Percentiles rank a stretch among this genome's conserved stretches.
Evolutionary conservation across 2,329 filamentous ascomycete genomes (phyloP).

Genomic region (Orbilia ellipsospora): DNA sequence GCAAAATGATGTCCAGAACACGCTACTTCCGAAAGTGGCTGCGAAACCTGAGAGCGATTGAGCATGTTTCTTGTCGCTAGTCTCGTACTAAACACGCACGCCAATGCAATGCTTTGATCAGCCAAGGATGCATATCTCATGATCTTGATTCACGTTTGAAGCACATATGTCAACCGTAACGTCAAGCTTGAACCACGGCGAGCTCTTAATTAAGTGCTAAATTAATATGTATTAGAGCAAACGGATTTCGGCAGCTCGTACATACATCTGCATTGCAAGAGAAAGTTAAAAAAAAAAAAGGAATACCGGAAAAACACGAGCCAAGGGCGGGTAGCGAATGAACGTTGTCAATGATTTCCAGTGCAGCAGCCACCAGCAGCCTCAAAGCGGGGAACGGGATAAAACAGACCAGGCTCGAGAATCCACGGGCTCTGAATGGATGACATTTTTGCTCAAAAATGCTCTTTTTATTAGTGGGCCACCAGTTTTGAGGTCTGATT

Average conservation of each 20-base stretch:
- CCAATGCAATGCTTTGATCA: constrained; percentile 6
- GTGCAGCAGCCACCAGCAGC: too few species aligned
- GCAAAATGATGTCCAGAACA: too few species aligned
- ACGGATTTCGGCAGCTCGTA: too few species aligned
- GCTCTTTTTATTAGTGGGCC: constrained; percentile 18
- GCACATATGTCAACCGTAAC: background rate
- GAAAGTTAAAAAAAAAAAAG: too few species aligned
- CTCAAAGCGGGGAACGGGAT: constrained; percentile 11
- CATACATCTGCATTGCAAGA: too few species aligned
- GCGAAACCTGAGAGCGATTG: constrained; percentile 35
- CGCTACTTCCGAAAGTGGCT: too few species aligned
- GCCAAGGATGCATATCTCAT: too few species aligned
- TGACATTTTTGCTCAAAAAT: constrained; percentile 31
- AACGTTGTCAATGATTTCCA: too few species aligned
- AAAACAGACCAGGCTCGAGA: background rate
- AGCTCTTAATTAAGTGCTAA: constrained; percentile 4
- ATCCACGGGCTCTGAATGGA: too few species aligned
- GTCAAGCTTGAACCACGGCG: background rate
- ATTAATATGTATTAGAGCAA: too few species aligned
- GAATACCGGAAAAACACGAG: too few species aligned
- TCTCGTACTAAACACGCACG: constrained; percentile 9
- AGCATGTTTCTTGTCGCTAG: constrained; percentile 44
- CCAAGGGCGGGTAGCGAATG: too few species aligned
- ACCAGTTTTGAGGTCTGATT: constrained; percentile 5
- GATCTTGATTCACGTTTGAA: constrained; percentile 2